Evolutionary conservation across 257 asterid genomes (phyloP), one percentile per base, ranked within the genome.

Genomic region (Scutellaria baicalensis): DNA sequence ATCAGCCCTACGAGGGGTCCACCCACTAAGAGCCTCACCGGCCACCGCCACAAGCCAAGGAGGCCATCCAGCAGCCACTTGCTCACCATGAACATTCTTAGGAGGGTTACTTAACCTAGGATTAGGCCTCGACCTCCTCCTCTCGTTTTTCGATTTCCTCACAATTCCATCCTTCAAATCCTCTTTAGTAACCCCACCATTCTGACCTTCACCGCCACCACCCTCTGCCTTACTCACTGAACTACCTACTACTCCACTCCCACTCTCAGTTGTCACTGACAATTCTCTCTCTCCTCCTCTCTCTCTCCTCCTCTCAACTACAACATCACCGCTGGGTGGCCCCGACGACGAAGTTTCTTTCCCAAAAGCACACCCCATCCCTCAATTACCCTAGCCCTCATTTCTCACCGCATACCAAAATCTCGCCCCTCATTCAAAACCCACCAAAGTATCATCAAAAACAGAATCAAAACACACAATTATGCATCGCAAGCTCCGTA

Each of bases 281-380:
- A 69, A 79, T 75, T 86, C 91, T 69, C 86, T 79, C 58, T 80
- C 85, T 52, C 72, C 81, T 40, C 17, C 80, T 31, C 68, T 81
- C 62, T 73, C 88, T 62, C 79, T 78, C 74, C 75, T 78, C 45
- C 82, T 84, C 47, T 77, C 81, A 39, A 42, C 80, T 54, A 56
- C 88, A 71, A 27, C 65, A 43, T 70, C 89, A 55, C 81, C 88
- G 57, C 83, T 67, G 16, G 86, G 78, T 18, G 76, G 75, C 42
- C 86, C 82, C 10, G 92, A 79, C 44, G 91, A 84, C 21, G 89
- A 77, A 76, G 80, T 62, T 78, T 81, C 90, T 79, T 76, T 89
- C 65, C 93, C 94, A 66, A 89, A 86, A 17, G 82, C 94, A 77
- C 96, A 89, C 66, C 96, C 96, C 96, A 87, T 89, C 51, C 71